Conservation (phyloP, 768 basidiomycete species). For the Suillus alpinus region DNA sequence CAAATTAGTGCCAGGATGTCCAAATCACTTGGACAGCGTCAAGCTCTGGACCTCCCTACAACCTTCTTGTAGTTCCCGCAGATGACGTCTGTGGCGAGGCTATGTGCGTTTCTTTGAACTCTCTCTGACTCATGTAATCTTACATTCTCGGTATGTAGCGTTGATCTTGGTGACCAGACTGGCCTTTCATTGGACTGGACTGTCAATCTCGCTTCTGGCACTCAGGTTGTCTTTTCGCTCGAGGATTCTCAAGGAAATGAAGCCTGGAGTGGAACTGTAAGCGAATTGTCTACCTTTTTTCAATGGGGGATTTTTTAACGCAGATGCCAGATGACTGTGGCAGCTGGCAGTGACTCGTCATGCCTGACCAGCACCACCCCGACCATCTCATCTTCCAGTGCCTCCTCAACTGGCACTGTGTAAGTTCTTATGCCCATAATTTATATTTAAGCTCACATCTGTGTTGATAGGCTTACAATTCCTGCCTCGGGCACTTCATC, state of each 20-base stretch:
- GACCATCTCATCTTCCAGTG: conserved; percentile 8
- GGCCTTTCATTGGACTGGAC: conserved; percentile 39
- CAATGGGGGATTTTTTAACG: neutral
- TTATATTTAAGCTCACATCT: conserved; percentile 8
- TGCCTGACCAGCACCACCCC: conserved; percentile 29
- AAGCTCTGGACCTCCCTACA: conserved; percentile 44
- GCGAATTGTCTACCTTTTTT: conserved; percentile 20
- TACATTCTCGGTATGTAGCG: conserved; percentile 34
- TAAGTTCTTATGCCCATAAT: conserved; percentile 3
- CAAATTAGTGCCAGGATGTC: conserved; percentile 49
- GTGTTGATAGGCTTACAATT: conserved; percentile 4
- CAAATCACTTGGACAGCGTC: conserved; percentile 51
- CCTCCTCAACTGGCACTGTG: conserved; percentile 6
- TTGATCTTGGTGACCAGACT: conserved; percentile 57
- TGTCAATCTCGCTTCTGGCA: conserved; percentile 44
- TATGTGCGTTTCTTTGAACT: conserved; percentile 43
- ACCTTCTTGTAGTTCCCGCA: conserved; percentile 52
- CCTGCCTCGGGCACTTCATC: conserved; percentile 1
- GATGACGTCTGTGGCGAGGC: conserved; percentile 56
- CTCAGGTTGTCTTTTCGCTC: conserved; percentile 48
- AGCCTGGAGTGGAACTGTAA: conserved; percentile 63
- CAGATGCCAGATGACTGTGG: conserved; percentile 33
- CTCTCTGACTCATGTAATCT: conserved; percentile 2
- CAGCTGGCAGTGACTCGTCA: conserved; percentile 32
- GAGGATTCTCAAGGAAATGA: conserved; percentile 53